Conservation (phyloP, 345 rosid species). For the Sapria himalayana region DNA sequence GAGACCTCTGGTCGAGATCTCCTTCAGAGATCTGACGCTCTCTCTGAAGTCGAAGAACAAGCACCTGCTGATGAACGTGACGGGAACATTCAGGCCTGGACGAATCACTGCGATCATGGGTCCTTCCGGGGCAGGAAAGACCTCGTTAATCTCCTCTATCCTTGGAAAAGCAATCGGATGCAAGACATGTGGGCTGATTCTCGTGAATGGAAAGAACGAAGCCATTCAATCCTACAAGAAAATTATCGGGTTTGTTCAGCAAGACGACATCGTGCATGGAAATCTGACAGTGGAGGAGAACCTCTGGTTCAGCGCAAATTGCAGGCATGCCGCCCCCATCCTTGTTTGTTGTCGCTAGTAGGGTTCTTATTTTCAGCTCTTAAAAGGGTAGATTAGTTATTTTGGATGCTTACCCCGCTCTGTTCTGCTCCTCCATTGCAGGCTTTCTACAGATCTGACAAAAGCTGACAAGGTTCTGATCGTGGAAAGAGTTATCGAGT, state of each 20-base stretch:
- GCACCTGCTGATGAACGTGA: conserved; percentile 55
- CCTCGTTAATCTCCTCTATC: conserved; percentile 72
- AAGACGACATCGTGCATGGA: conserved; percentile 90
- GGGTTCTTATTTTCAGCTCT: no score
- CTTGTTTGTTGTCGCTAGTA: no score
- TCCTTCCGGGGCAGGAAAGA: conserved; percentile 96
- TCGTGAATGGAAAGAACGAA: conserved; percentile 50
- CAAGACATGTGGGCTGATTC: conserved; percentile 40
- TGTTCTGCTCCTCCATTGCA: conserved; percentile 8
- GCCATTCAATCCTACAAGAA: conserved; percentile 68
- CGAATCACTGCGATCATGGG: conserved; percentile 91
- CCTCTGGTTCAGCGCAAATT: conserved; percentile 85
- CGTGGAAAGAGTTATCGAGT: conserved; percentile 77
- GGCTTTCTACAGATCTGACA: conserved; percentile 42
- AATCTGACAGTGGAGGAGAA: conserved; percentile 92
- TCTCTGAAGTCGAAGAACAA: conserved; percentile 54
- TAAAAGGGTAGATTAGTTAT: no score
- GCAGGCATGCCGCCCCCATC: conserved; percentile 25
- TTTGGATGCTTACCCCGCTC: conserved; percentile 3
- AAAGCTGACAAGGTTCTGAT: conserved; percentile 68
- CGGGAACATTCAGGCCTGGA: conserved; percentile 68
- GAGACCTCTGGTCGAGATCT: conserved; percentile 54
- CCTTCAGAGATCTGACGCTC: conserved; percentile 55
- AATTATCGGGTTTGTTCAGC: conserved; percentile 82
- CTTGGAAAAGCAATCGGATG: conserved; percentile 80